Conservation (phyloP, 2,329 filamentous ascomycete genomes). For the Curvularia sp. region DNA sequence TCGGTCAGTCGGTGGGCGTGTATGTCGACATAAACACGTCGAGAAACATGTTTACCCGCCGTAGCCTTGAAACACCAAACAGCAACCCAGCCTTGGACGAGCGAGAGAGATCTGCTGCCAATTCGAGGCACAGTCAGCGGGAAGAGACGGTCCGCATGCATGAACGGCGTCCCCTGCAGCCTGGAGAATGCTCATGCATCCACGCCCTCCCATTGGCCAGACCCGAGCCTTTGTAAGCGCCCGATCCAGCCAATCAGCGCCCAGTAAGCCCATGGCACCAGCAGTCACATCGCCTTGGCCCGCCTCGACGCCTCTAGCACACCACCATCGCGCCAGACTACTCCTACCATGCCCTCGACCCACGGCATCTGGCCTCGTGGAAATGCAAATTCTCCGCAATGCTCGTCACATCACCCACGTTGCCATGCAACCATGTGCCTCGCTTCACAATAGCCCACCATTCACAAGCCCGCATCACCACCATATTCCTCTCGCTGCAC, state of each 20-base stretch:
- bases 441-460: slow-evolving; percentile 18
- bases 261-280: slow-evolving; percentile 22
- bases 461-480: slow-evolving; percentile 21
- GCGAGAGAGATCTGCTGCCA: slow-evolving; percentile 19
- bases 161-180: slow-evolving; percentile 24
- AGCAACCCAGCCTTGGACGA: slow-evolving; percentile 11
- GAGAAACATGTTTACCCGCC: slow-evolving; percentile 26
- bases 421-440: slow-evolving; percentile 23
- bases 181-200: slow-evolving; percentile 13
- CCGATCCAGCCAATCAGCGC: slow-evolving; percentile 17
- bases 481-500: slow-evolving; percentile 16
- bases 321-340: not conserved
- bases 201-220: slow-evolving; percentile 18
- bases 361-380: slow-evolving; percentile 18
- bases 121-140: slow-evolving; percentile 34
- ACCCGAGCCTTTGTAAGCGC: slow-evolving; percentile 25
- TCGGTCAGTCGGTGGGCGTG: not conserved
- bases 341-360: not conserved
- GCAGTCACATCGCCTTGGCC: slow-evolving; percentile 11
- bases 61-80: slow-evolving; percentile 5
- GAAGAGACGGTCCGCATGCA: slow-evolving; percentile 36
- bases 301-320: not conserved
- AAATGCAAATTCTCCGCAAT: slow-evolving; percentile 23
- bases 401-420: slow-evolving; percentile 11
- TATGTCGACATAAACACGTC: not conserved